Evolutionary conservation across 441 rosid species (phyloP).

Genomic region (Gossypium gossypioides): DNA sequence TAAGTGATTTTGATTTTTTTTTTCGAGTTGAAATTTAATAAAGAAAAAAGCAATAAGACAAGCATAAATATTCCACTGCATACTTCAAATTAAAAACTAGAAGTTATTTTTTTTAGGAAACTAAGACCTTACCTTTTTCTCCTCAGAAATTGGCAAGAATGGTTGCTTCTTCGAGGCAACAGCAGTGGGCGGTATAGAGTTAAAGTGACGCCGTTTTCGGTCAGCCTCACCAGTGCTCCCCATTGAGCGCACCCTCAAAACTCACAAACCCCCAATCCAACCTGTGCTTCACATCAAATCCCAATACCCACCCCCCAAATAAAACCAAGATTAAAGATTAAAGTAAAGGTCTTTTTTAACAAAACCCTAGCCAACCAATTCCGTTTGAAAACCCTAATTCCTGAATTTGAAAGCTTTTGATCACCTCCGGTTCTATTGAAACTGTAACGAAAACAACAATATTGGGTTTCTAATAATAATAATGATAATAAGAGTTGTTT

Average conservation of each 20-base stretch:
- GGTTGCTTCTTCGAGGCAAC: slow-evolving; percentile 67
- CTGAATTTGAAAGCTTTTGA: slow-evolving; percentile 18
- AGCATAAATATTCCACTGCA: background rate
- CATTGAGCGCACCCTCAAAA: slow-evolving; percentile 37
- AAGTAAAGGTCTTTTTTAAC: background rate
- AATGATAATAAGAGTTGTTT: background rate
- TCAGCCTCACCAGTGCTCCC: slow-evolving; percentile 93
- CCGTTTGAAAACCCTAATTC: slow-evolving; percentile 25
- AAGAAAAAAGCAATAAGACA: background rate
- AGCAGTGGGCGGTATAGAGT: slow-evolving; percentile 66
- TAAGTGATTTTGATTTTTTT: background rate
- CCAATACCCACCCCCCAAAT: background rate
- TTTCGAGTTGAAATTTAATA: background rate
- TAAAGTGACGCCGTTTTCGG: slow-evolving; percentile 74
- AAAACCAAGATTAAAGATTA: background rate
- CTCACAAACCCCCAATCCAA: slow-evolving; percentile 34
- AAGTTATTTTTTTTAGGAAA: background rate
- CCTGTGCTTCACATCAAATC: slow-evolving; percentile 25
- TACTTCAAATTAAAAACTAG: background rate
- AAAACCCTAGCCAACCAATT: background rate
- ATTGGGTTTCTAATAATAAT: background rate
- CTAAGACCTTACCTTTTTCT: slow-evolving; percentile 41
- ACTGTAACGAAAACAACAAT: slow-evolving; percentile 13
- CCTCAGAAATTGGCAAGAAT: slow-evolving; percentile 59
- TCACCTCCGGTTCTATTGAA: slow-evolving; percentile 8